These are phyloP conservation scores for Podaxis pistillaris DNA, from an alignment of 768 basidiomycete genomes.

Conservation along the genomic window DNA sequence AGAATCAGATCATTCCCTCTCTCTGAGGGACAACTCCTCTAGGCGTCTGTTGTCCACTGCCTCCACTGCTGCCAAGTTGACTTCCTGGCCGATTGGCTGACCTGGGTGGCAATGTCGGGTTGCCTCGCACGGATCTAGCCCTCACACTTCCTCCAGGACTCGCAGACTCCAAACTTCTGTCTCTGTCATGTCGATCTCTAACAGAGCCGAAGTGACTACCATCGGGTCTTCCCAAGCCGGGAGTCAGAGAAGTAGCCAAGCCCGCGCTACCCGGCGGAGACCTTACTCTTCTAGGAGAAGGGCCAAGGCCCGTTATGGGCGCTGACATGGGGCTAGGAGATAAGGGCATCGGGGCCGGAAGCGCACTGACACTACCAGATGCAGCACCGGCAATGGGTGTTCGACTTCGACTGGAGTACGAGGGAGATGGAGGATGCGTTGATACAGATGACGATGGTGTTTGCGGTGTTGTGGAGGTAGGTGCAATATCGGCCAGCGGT, in stretches of 20 bases:
- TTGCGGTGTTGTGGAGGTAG: slow-evolving; percentile 19
- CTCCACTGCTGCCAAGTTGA: slow-evolving; percentile 30
- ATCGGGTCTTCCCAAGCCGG: neutral
- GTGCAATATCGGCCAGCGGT: slow-evolving; percentile 1
- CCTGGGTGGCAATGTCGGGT: slow-evolving; percentile 46
- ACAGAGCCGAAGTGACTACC: slow-evolving; percentile 2
- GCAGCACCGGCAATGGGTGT: slow-evolving; percentile 24
- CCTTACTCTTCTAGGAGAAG: slow-evolving; percentile 27
- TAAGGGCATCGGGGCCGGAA: slow-evolving; percentile 24
- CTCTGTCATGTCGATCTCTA: slow-evolving; percentile 18
- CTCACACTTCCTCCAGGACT: slow-evolving; percentile 44
- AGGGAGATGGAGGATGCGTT: slow-evolving; percentile 9
- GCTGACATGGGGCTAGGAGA: slow-evolving; percentile 24
- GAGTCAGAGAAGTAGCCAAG: neutral
- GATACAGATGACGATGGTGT: slow-evolving; percentile 10
- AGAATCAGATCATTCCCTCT: slow-evolving; percentile 59
- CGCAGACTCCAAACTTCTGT: slow-evolving; percentile 24
- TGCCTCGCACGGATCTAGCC: slow-evolving; percentile 26
- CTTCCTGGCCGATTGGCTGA: slow-evolving; percentile 69
- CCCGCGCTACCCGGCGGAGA: slow-evolving; percentile 11
- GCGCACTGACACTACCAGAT: slow-evolving; percentile 18
- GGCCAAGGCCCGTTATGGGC: neutral
- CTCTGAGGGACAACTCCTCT: slow-evolving; percentile 52
- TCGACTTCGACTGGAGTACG: slow-evolving; percentile 23
- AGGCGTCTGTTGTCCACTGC: slow-evolving; percentile 30